Conservation (phyloP, 1,139 yeast genomes). For the Wickerhamomyces sp. region DNA sequence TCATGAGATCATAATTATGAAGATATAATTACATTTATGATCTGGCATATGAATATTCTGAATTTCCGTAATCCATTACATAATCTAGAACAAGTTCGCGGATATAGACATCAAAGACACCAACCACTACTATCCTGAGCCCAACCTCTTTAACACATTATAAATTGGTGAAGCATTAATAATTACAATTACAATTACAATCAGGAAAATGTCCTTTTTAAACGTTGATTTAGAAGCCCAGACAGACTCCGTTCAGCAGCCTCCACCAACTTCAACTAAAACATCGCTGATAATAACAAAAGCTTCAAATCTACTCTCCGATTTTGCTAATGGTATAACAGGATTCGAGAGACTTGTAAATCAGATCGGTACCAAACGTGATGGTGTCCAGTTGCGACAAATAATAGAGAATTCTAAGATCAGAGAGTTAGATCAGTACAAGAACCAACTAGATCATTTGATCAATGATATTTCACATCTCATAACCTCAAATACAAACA, state of each 20-base stretch:
- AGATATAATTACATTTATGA: too few relatives aligned
- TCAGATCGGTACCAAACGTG: constrained; percentile 54
- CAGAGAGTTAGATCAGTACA: constrained; percentile 25
- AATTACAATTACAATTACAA: too few relatives aligned
- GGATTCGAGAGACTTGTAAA: constrained; percentile 44
- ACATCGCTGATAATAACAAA: constrained; percentile 17
- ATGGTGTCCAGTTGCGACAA: constrained; percentile 37
- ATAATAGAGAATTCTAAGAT: constrained; percentile 31
- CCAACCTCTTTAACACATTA: too few relatives aligned
- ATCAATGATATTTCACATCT: constrained; percentile 32
- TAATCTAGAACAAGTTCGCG: too few relatives aligned
- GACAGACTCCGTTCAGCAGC: constrained; percentile 16
- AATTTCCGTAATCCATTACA: too few relatives aligned
- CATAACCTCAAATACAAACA: constrained; percentile 9
- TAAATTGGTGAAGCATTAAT: too few relatives aligned
- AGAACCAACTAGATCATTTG: constrained; percentile 25
- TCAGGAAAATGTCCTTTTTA: constrained; percentile 56
- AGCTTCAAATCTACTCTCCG: constrained; percentile 27
- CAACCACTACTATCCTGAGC: too few relatives aligned
- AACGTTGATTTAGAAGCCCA: constrained; percentile 60
- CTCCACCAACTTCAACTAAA: constrained; percentile 20
- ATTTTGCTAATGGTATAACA: constrained; percentile 45
- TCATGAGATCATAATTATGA: too few relatives aligned
- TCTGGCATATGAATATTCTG: too few relatives aligned
- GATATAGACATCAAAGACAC: too few relatives aligned